A percentile compares a stretch with the other conserved stretches of the same genome.
Conservation (phyloP, 2,329 filamentous ascomycete genomes). For the Fusarium sp. region DNA sequence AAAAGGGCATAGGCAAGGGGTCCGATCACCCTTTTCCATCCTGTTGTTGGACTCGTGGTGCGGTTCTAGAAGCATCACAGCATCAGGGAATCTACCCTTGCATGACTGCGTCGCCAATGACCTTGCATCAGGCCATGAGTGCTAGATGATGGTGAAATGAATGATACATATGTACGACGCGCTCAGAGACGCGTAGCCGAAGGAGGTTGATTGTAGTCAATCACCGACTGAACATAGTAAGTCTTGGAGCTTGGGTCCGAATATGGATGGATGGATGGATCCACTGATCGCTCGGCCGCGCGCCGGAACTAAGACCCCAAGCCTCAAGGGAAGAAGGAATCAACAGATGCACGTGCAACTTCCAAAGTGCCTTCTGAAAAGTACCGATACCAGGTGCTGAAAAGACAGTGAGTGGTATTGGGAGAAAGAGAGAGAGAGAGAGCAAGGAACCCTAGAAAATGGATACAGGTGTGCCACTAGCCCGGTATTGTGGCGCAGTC, state of each 20-base stretch:
- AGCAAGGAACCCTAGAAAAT: constrained; percentile 7
- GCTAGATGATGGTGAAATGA: constrained; percentile 21
- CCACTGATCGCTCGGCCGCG: constrained; percentile 36
- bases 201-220: constrained; percentile 15
- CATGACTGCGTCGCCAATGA: constrained; percentile 35
- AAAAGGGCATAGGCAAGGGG: not conserved
- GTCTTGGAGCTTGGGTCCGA: not conserved
- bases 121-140: constrained; percentile 5
- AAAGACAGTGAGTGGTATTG: constrained; percentile 26
- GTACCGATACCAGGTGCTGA: constrained; percentile 35
- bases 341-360: constrained; percentile 29
- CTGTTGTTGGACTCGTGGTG: constrained; percentile 27
- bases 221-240: not conserved
- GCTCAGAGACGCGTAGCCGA: constrained; percentile 22
- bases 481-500: constrained; percentile 30
- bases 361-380: constrained; percentile 2
- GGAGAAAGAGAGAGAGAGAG: constrained; percentile 16
- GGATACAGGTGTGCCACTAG: constrained; percentile 22
- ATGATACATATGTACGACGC: constrained; percentile 19
- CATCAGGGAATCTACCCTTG: constrained; percentile 35
- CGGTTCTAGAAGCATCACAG: constrained; percentile 33
- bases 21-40: constrained; percentile 4
- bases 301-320: constrained; percentile 10
- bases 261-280: constrained; percentile 15
- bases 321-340: constrained; percentile 4